These are phyloP conservation scores for Yamadazyma atmosphaerica DNA, from an alignment of 1,139 yeast genomes.

Conservation along the genomic window DNA sequence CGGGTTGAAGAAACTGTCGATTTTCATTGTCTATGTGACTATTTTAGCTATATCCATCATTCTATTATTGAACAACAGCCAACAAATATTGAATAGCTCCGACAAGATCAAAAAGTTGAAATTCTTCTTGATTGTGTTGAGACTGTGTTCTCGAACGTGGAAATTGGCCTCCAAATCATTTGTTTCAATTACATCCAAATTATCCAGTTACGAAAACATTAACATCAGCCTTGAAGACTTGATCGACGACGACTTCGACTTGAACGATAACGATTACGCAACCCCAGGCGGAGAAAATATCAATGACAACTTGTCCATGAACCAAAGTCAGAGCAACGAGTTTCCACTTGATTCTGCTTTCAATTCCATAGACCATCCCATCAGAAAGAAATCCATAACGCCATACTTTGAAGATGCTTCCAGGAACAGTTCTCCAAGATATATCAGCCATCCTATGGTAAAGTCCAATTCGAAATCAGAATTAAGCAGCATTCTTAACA, in stretches of 20 bases:
- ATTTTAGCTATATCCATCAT: constrained; percentile 49
- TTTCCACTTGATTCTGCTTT: background rate
- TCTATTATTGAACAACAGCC: constrained; percentile 34
- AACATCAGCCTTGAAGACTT: constrained; percentile 14
- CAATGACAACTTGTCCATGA: background rate
- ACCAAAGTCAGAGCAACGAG: background rate
- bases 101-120: constrained; percentile 29
- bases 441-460: background rate
- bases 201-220: constrained; percentile 17
- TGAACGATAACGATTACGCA: background rate
- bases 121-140: constrained; percentile 40
- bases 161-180: constrained; percentile 49
- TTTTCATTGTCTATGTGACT: constrained; percentile 49
- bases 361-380: background rate
- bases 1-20: constrained; percentile 44
- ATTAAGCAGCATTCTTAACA: background rate
- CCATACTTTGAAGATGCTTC: background rate
- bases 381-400: constrained; percentile 1
- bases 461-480: constrained; percentile 1
- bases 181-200: constrained; percentile 38
- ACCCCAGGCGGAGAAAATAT: background rate
- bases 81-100: constrained; percentile 22
- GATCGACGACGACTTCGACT: constrained; percentile 8
- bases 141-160: constrained; percentile 48
- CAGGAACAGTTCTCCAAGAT: background rate